phyloP scores from a whole-genome alignment of 1,284 basidiomycete genomes.

The Cystobasidiaceae sp. region DNA sequence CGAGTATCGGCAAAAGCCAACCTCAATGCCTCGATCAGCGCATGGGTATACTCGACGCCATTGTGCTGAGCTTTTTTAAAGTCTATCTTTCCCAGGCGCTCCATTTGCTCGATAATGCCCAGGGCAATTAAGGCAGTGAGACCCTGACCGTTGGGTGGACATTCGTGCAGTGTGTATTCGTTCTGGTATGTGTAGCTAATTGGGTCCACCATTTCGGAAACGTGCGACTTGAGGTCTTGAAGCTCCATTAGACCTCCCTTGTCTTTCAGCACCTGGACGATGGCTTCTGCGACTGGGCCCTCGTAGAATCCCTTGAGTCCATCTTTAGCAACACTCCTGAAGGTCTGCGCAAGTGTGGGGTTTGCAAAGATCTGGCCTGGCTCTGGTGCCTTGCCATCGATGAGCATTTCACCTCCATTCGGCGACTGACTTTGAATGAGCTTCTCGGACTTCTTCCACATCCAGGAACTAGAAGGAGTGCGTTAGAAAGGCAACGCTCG shows the following conservation, averaged over 20 bases:
- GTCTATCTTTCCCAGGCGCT: constrained; percentile 65
- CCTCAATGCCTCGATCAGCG: constrained; percentile 55
- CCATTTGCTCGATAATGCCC: constrained; percentile 83
- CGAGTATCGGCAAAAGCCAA: constrained; percentile 59
- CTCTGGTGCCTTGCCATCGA: constrained; percentile 65
- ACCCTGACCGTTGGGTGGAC: constrained; percentile 77
- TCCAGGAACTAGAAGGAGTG: constrained; percentile 26
- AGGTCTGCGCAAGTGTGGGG: constrained; percentile 74
- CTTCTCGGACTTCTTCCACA: constrained; percentile 68
- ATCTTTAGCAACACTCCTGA: constrained; percentile 67
- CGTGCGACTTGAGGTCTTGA: constrained; percentile 74
- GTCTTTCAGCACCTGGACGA: constrained; percentile 65
- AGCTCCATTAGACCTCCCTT: constrained; percentile 86
- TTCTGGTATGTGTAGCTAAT: constrained; percentile 77
- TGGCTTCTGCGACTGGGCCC: constrained; percentile 78
- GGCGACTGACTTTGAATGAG: constrained; percentile 75
- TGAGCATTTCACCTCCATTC: constrained; percentile 74
- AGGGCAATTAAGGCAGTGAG: constrained; percentile 86
- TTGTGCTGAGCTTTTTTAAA: constrained; percentile 79
- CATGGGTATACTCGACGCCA: constrained; percentile 77
- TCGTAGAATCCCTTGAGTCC: constrained; percentile 90
- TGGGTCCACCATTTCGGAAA: constrained; percentile 73
- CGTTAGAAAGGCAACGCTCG: not conserved
- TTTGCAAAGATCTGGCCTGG: constrained; percentile 46
- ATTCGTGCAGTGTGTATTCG: constrained; percentile 72